These are phyloP conservation scores for Tolypocladium album DNA, from an alignment of 2,329 filamentous ascomycete species.

Conservation along the genomic window DNA sequence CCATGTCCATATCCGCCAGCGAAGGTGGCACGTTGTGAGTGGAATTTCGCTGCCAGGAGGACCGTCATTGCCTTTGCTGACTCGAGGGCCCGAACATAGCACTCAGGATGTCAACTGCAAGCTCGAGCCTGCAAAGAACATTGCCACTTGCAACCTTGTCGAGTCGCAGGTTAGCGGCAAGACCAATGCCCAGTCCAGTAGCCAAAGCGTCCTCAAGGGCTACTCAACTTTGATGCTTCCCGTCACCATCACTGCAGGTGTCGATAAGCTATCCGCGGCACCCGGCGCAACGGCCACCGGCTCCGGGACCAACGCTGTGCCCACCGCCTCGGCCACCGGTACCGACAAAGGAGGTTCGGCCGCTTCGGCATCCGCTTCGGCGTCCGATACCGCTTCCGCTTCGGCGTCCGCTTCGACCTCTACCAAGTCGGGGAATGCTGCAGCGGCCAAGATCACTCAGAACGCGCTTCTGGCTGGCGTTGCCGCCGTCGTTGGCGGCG, in stretches of 20 bases:
- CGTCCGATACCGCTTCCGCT: not conserved
- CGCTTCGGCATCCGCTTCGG: not conserved
- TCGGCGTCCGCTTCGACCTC: conserved; percentile 2
- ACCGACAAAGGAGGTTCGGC: not conserved
- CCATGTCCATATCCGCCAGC: too few species aligned
- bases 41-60: too few species aligned
- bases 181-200: not conserved
- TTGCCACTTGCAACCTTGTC: too few species aligned
- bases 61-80: too few species aligned
- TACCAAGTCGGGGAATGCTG: conserved; percentile 15
- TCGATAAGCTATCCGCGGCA: conserved; percentile 19
- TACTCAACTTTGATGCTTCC: conserved; percentile 13
- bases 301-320: too few species aligned
- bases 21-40: too few species aligned
- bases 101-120: too few species aligned
- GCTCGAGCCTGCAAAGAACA: too few species aligned
- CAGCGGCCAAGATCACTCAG: conserved; percentile 18
- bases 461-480: conserved; percentile 24
- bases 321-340: conserved; percentile 2
- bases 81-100: too few species aligned
- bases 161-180: too few species aligned
- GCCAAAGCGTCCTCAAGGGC: conserved; percentile 4
- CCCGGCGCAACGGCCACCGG: not conserved
- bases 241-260: conserved; percentile 26
- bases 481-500: conserved; percentile 21